A percentile compares a stretch with the other conserved stretches of the same genome.
Evolutionary conservation across 208 protist genomes (phyloP).

Genomic region (Strigomonas culicis): DNA sequence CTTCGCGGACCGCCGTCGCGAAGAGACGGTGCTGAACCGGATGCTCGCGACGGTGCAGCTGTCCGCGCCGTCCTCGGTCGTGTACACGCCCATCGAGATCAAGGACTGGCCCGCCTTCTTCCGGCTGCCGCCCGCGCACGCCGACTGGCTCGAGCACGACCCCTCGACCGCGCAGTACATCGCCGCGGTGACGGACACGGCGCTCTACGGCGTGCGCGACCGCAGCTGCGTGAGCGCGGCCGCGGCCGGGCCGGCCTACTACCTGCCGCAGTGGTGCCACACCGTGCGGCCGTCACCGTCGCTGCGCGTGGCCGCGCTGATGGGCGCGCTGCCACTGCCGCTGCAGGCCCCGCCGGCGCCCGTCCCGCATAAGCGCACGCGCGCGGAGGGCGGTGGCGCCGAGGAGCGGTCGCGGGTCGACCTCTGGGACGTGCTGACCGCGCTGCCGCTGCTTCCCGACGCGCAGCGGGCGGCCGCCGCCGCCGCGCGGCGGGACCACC

Average conservation of each 20-base stretch:
- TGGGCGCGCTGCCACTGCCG: slow-evolving; percentile 55
- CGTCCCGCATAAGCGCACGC: background rate
- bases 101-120: slow-evolving; percentile 58
- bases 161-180: slow-evolving; percentile 72
- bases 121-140: background rate
- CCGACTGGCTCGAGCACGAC: slow-evolving; percentile 66
- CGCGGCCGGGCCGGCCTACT: slow-evolving; percentile 43
- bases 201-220: slow-evolving; percentile 72
- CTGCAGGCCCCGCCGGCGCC: slow-evolving; percentile 4
- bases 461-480: background rate
- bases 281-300: slow-evolving; percentile 52
- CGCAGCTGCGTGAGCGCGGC: slow-evolving; percentile 14
- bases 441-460: slow-evolving; percentile 41
- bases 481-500: background rate
- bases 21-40: slow-evolving; percentile 61
- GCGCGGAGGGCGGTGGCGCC: background rate
- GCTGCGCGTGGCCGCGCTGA: slow-evolving; percentile 53
- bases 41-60: slow-evolving; percentile 61
- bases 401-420: slow-evolving; percentile 15
- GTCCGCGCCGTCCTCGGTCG: slow-evolving; percentile 35
- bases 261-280: slow-evolving; percentile 64
- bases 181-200: slow-evolving; percentile 60
- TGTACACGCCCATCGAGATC: slow-evolving; percentile 72
- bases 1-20: slow-evolving; percentile 53
- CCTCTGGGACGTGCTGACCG: slow-evolving; percentile 59